Conservation (phyloP, 177 flowering plant genomes). For the Vitis hybrid region DNA sequence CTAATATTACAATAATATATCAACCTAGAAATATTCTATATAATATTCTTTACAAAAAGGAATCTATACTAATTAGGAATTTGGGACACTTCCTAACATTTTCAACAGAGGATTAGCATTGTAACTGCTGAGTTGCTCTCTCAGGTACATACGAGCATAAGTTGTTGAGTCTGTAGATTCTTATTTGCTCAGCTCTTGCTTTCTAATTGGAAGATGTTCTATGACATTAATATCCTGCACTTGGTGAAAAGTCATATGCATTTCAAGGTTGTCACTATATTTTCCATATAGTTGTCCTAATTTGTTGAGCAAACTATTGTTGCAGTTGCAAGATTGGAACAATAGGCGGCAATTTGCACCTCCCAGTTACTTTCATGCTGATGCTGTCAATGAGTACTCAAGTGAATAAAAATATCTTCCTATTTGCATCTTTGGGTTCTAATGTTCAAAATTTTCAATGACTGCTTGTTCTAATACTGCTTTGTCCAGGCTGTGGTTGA, state of each 20-base stretch:
- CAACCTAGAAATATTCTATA: no score
- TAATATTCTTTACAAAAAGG: no score
- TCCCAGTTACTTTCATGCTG: slow-evolving; percentile 87
- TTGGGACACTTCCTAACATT: no score
- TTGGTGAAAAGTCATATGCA: no score
- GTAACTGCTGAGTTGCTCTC: slow-evolving; percentile 80
- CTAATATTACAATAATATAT: no score
- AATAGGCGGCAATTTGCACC: slow-evolving; percentile 76
- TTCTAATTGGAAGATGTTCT: not conserved
- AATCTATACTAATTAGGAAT: no score
- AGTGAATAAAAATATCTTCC: slow-evolving; percentile 35
- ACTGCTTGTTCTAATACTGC: slow-evolving; percentile 10
- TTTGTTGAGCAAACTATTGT: not conserved
- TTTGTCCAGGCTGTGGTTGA: slow-evolving; percentile 70
- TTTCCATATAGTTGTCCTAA: slow-evolving; percentile 6
- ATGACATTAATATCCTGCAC: no score
- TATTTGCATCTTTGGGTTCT: slow-evolving; percentile 1
- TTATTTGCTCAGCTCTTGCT: not conserved
- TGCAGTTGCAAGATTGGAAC: slow-evolving; percentile 97
- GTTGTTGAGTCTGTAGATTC: slow-evolving; percentile 5
- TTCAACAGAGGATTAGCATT: slow-evolving; percentile 67
- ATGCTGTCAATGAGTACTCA: slow-evolving; percentile 86
- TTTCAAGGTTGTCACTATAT: not conserved
- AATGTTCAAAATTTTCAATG: not conserved
- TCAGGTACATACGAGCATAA: slow-evolving; percentile 55